phyloP scores from a whole-genome alignment of 108 stramenopile species.

The Cyclotella choctawhatcheeana region DNA sequence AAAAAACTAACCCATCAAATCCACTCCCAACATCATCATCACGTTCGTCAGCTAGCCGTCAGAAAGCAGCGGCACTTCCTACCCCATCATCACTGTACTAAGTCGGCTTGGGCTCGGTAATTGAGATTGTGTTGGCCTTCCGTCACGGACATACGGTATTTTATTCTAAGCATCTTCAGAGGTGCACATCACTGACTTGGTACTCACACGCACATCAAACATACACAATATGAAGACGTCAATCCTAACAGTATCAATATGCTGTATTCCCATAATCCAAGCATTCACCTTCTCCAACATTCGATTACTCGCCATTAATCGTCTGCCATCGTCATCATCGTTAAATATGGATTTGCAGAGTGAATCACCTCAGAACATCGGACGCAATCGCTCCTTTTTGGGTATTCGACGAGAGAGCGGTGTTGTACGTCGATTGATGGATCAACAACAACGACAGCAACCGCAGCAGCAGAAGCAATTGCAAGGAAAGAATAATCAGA shows the following conservation, averaged over 20 bases:
- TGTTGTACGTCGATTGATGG: constrained; percentile 31
- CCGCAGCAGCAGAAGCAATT: too few species aligned
- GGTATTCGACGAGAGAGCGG: constrained; percentile 50
- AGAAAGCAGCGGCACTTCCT: not conserved
- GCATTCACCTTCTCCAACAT: constrained; percentile 10
- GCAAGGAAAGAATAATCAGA: not conserved
- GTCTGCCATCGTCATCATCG: not conserved
- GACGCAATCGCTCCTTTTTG: constrained; percentile 39
- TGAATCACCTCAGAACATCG: constrained; percentile 19
- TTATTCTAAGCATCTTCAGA: not conserved
- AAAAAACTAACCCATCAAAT: too few species aligned
- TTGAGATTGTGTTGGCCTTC: too few species aligned
- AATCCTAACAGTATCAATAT: not conserved
- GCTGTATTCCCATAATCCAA: constrained; percentile 9
- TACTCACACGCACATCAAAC: not conserved
- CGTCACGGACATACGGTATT: too few species aligned
- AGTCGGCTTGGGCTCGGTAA: too few species aligned
- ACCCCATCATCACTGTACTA: too few species aligned
- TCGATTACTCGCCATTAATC: not conserved
- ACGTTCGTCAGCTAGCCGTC: too few species aligned
- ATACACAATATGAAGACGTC: not conserved
- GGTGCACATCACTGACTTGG: not conserved
- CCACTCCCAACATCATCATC: too few species aligned
- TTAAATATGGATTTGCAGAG: not conserved
- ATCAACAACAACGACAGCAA: too few species aligned